Percentiles rank a stretch among this genome's conserved stretches.
phyloP scores from a whole-genome alignment of 257 asterid genomes.

The Gentiana straminea region DNA sequence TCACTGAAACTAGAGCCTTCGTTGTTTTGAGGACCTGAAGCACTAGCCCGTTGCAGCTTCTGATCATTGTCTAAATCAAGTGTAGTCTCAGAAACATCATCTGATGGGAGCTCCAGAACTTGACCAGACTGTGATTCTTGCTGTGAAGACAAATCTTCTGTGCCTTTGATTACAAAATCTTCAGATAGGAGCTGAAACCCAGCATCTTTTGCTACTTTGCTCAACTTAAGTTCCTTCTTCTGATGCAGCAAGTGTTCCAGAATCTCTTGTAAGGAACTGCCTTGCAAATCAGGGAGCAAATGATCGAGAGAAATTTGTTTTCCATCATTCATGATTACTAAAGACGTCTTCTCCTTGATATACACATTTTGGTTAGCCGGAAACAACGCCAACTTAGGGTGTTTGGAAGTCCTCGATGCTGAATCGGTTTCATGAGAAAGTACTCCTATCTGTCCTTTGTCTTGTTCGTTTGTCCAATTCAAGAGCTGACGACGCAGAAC shows the following conservation, averaged over 20 bases:
- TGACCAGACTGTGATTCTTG: conserved; percentile 34
- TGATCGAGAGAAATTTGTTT: conserved; percentile 56
- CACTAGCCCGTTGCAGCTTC: conserved; percentile 7
- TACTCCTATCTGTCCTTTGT: conserved; percentile 21
- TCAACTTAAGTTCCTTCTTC: conserved; percentile 58
- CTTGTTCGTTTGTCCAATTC: conserved; percentile 29
- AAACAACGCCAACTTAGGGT: conserved; percentile 31
- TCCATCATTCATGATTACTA: conserved; percentile 49
- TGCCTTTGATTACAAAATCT: conserved; percentile 54
- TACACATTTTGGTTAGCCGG: conserved; percentile 34
- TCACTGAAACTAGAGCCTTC: conserved; percentile 20
- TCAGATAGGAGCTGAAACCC: conserved; percentile 88
- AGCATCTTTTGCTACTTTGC: conserved; percentile 75
- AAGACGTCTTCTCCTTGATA: conserved; percentile 59
- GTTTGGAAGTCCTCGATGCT: conserved; percentile 32
- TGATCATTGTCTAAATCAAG: conserved; percentile 9
- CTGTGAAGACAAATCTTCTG: conserved; percentile 31
- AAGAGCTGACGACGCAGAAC: conserved; percentile 36
- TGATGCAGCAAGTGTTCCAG: conserved; percentile 52
- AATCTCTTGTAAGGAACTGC: conserved; percentile 70
- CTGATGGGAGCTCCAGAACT: conserved; percentile 26
- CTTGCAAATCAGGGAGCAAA: conserved; percentile 49
- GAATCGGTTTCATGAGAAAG: conserved; percentile 18
- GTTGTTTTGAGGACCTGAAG: conserved; percentile 4
- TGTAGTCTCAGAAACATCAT: conserved; percentile 13